These are phyloP conservation scores for Bimuria novae-zelandiae DNA, from an alignment of 2,329 filamentous ascomycete genomes.

Conservation along the genomic window DNA sequence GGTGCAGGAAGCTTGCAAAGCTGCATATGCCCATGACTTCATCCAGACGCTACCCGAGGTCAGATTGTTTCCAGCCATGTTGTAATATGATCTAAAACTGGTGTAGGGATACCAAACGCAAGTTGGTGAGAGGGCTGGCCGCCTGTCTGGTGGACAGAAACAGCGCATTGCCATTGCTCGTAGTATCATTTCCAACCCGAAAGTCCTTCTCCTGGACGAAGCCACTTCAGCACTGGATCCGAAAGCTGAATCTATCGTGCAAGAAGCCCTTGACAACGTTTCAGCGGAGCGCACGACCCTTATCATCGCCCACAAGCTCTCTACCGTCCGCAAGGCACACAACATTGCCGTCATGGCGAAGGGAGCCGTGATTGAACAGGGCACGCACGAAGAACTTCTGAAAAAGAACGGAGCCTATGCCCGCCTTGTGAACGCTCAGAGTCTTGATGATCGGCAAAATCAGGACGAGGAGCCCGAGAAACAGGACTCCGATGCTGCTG, in stretches of 20 bases:
- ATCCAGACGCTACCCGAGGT: conserved; percentile 53
- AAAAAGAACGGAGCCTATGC: conserved; percentile 62
- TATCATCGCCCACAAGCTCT: conserved; percentile 87
- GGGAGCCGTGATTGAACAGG: conserved; percentile 4
- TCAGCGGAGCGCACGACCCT: conserved; percentile 85
- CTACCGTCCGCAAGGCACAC: conserved; percentile 85
- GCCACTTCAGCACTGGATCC: conserved; percentile 83
- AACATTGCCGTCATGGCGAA: conserved; percentile 2
- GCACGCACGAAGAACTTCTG: conserved; percentile 39
- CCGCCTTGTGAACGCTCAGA: conserved; percentile 14
- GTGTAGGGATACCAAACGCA: conserved; percentile 88
- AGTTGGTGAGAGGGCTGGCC: conserved; percentile 85
- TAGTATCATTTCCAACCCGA: conserved; percentile 68
- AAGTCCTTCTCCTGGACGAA: conserved; percentile 82
- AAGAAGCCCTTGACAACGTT: conserved; percentile 70
- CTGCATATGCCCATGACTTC: conserved; percentile 88
- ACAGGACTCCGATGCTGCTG: not conserved
- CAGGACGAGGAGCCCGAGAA: conserved; percentile 4
- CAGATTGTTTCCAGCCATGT: too few relatives aligned
- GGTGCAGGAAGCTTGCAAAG: conserved; percentile 1
- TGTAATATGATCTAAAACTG: conserved; percentile 49
- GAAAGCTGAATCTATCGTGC: conserved; percentile 71
- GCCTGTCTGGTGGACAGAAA: conserved; percentile 89
- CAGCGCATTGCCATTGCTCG: conserved; percentile 91
- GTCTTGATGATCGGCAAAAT: conserved; percentile 7